Base-by-base conservation (phyloP, 345 rosid species). In the Sapria himalayana region DNA sequence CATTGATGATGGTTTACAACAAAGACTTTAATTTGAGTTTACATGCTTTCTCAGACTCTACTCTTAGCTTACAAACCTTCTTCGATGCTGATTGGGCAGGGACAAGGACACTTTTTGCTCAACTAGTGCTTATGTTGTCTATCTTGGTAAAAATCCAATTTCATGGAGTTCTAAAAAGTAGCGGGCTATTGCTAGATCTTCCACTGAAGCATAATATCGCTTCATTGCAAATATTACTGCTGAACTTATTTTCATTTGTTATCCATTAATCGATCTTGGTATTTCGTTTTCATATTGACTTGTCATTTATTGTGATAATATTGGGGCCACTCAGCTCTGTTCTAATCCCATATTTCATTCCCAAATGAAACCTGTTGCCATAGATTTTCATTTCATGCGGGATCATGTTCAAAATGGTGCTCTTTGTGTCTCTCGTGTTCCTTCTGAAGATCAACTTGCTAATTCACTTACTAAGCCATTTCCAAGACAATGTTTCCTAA, bases 291-390 rank as follows among this genome's bases (percentile, higher is more conserved):
- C n/a, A n/a, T n/a, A n/a, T n/a, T n/a, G n/a, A 38, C n/a, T 40
- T 10, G 17, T 22, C 23, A 0, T 54, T 0, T 47, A 21, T 0
- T 46, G 8, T 10, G 19, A 54, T 17, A 54, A 54, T 18, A 9
- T 46, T 0, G 12, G 22, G 2, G 25, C 52, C 6, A 46, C 9
- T 0, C 24, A 37, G 7, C 11, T 54, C 1, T 10, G 33, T 18
- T 10, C 23, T 7, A 54, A 46, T 27, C 27, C 10, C n/a, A n/a
- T 3, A 7, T 47, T 32, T 21, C 43, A 54, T 31, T 14, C 46
- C 4, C 10, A 1, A 3, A 46, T 33, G 23, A 46, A 46, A 1
- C 57, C 36, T 21, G 31, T 52, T 0, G 29, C n/a, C 9, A 4
- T 52, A 5, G 31, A 36, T n/a, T 27, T 38, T n/a, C 52, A 29